Evolutionary conservation across 1,284 basidiomycete genomes (phyloP), one percentile per base, ranked within the genome.

Genomic region (Papiliotrema fonsecae): DNA sequence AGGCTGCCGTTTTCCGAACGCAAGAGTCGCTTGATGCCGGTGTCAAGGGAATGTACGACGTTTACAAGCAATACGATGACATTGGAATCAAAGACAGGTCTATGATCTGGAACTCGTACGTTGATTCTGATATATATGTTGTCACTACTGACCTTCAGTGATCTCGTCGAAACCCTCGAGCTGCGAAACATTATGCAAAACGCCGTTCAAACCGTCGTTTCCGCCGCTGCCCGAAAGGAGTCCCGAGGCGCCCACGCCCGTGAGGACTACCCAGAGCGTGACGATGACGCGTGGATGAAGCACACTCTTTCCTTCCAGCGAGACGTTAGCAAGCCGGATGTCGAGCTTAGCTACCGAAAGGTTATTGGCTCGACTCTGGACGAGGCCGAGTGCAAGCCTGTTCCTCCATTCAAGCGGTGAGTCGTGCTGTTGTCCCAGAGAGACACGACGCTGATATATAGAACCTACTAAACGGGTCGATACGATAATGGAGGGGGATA

Each of bases 91-190:
- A 94, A 79, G 96, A 98, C 76, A 82, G 94, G 69, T 90, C 87
- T 72, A 88, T 97, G 90, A 96, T 98, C 76, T 97, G 94, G 96
- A 96, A 96, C 77, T 88, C 88, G 88, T 92, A 55, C 55, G 83
- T 77, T 28, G 34, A 10, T n/a, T 1, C 19, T 35, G 6, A 22
- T 37, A 9, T 19, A 11, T 7, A 24, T 36, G 4, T 6, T 6
- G 30, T 38, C 27, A 14, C 32, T 22, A n/a, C 13, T 22, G 19
- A 13, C 6, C 14, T 30, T 4, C 25, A 67, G 50, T 25, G 96
- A 99, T 72, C 84, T 98, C 50, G 81, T 97, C 56, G 96, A 99
- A 79, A 96, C 91, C 13, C 81, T 98, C 48, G 96, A 99, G 76
- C 85, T 99, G 38, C 87, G 89, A 72, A 98, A 99, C 78, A 78